These are phyloP conservation scores for Sistotremastrum niveocremeum DNA, from an alignment of 768 basidiomycete species.

Conservation along the genomic window DNA sequence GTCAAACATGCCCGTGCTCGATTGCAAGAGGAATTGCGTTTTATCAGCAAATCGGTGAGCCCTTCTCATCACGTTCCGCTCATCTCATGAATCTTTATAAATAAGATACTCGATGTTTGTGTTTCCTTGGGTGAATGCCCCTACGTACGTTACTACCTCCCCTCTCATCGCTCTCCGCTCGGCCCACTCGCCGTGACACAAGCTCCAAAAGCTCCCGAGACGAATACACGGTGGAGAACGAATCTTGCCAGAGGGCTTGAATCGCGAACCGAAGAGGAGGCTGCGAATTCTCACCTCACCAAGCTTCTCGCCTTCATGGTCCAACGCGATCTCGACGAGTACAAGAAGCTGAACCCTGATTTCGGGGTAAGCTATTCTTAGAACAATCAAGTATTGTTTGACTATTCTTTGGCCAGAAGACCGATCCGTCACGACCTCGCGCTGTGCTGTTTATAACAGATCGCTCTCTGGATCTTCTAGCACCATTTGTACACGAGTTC, in stretches of 20 bases:
- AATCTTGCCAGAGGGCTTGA: conserved; percentile 63
- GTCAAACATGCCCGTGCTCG: conserved; percentile 54
- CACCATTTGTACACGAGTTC: conserved; percentile 92
- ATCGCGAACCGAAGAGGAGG: conserved; percentile 53
- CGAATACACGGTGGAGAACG: conserved; percentile 62
- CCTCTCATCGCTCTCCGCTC: conserved; percentile 68
- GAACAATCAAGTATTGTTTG: conserved; percentile 1
- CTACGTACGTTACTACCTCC: conserved; percentile 84
- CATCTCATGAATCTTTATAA: conserved; percentile 13
- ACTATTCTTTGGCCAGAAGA: conserved; percentile 14
- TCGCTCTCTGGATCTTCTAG: conserved; percentile 86
- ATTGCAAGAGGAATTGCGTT: conserved; percentile 79
- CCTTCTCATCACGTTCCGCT: not conserved
- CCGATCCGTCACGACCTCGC: conserved; percentile 43
- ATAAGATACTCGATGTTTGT: conserved; percentile 73
- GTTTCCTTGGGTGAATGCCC: conserved; percentile 88
- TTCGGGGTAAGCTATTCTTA: conserved; percentile 55
- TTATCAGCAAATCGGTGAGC: conserved; percentile 55
- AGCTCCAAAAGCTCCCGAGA: conserved; percentile 50
- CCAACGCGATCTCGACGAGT: conserved; percentile 71
- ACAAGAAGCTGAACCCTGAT: conserved; percentile 74
- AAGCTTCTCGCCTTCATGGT: conserved; percentile 79
- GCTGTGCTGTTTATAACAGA: conserved; percentile 86
- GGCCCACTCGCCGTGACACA: conserved; percentile 63
- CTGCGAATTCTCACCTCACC: conserved; percentile 63